A percentile compares a stretch with the other conserved stretches of the same genome.
Evolutionary conservation across 768 basidiomycete species (phyloP).

Genomic region (Myochromella boudieri): DNA sequence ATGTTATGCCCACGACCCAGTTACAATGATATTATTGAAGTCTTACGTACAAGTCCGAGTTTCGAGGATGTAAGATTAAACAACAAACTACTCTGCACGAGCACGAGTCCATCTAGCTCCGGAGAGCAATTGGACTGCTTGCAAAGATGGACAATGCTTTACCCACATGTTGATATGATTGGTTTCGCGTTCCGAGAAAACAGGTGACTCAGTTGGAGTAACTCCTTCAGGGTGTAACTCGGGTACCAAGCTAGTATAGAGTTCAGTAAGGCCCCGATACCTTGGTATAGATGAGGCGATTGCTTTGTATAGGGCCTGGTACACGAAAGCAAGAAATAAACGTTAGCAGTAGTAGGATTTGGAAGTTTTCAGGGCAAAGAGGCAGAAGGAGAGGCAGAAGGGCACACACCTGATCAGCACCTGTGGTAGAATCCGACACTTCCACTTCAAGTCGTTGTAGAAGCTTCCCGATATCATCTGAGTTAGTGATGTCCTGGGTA

Average conservation of each 20-base stretch:
- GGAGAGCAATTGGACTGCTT: constrained; percentile 26
- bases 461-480: constrained; percentile 18
- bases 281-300: constrained; percentile 38
- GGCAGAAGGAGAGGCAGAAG: not conserved
- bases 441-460: constrained; percentile 29
- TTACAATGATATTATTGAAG: too few relatives aligned
- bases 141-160: constrained; percentile 26
- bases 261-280: constrained; percentile 33
- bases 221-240: constrained; percentile 5
- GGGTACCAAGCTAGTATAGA: constrained; percentile 23
- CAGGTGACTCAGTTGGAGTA: not conserved
- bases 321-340: not conserved
- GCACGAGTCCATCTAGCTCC: constrained; percentile 21
- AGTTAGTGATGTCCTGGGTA: constrained; percentile 25
- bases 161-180: constrained; percentile 22
- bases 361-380: too few relatives aligned
- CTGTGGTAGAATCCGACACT: constrained; percentile 24
- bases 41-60: too few relatives aligned
- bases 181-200: constrained; percentile 14
- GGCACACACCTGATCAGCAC: constrained; percentile 34
- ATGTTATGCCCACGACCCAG: too few relatives aligned
- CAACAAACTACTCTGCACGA: too few relatives aligned
- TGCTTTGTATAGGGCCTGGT: constrained; percentile 39
- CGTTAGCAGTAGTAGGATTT: constrained; percentile 1
- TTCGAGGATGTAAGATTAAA: too few relatives aligned